Evolutionary conservation across 192 early-diverging fungal species (phyloP), one percentile per base, ranked within the genome.

Genomic region (Thoreauomyces humboldtii): DNA sequence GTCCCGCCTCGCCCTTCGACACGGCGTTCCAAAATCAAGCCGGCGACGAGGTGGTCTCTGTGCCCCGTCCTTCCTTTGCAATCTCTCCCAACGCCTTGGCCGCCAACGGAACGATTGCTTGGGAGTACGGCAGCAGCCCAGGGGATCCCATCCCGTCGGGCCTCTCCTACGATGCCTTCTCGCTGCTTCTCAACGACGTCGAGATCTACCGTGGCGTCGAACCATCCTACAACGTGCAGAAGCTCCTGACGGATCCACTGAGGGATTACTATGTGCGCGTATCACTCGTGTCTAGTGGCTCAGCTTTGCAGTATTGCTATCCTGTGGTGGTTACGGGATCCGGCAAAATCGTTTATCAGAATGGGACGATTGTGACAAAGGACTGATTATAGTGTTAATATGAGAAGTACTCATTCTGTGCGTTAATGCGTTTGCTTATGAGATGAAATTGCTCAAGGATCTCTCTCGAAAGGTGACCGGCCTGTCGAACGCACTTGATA

Each of bases 1-100:
- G 73, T 7, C 61, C 66, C 19, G 73, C 67, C 2, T 61, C 57
- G 0, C 73, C 73, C 0, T 71, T 75, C 35, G 73, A 70, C 56
- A 75, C 73, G 4, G n/a, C 63, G 0, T 57, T 75, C 42, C 63
- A 75, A 59, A 68, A 68, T 46, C 19, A 28, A 14, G 28, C 21
- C 31, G 65, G 65, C 29, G 58, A 68, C 34, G 64, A 66, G 33
- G 22, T 25, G 5, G 45, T 51, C 11, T 47, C 44, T 14, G 38
- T 60, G 4, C 65, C 65, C 11, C 56, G 65, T 4, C 65, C 65
- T 0, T 27, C 28, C 0, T 60, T 68, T 22, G 45, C 44, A 41
- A 50, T 68, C 41, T 9, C 27, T 22, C 55, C 55, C 4, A 28
- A 35, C 37, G 0, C 34, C 11, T 27, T 68, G 17, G 33, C 33